A percentile compares a stretch with the other conserved stretches of the same genome.
Conservation (phyloP, 1,139 yeast species). For the Taphrina pruni region DNA sequence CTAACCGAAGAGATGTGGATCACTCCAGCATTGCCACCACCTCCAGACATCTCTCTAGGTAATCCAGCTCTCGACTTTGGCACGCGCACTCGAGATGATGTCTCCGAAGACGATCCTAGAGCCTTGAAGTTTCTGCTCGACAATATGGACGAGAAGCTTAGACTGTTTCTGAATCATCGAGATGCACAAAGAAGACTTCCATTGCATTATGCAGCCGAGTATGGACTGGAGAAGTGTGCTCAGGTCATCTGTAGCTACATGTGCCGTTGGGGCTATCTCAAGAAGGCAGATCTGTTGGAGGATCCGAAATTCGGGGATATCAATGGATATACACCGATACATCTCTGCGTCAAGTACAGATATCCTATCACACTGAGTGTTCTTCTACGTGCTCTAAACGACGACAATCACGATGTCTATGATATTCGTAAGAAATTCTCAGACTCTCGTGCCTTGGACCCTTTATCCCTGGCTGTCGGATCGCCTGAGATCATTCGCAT, state of each 20-base stretch:
- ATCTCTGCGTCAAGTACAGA: constrained; percentile 78
- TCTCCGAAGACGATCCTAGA: constrained; percentile 57
- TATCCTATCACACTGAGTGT: constrained; percentile 79
- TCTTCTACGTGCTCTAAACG: constrained; percentile 54
- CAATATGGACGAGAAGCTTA: constrained; percentile 61
- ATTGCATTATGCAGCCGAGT: constrained; percentile 86
- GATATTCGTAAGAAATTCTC: constrained; percentile 60
- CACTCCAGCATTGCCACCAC: constrained; percentile 37
- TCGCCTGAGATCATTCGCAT: constrained; percentile 63
- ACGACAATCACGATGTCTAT: constrained; percentile 53
- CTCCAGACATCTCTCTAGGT: constrained; percentile 19
- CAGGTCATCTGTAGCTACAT: constrained; percentile 62
- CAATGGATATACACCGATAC: constrained; percentile 81
- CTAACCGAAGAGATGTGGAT: constrained; percentile 36
- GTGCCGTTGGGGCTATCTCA: constrained; percentile 55
- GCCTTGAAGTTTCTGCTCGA: constrained; percentile 63
- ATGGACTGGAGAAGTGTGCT: constrained; percentile 74
- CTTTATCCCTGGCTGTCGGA: constrained; percentile 50
- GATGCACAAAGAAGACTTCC: constrained; percentile 86
- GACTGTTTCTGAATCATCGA: constrained; percentile 62
- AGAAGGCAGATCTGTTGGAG: constrained; percentile 54
- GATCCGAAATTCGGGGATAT: constrained; percentile 79
- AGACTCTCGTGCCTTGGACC: constrained; percentile 47
- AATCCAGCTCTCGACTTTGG: constrained; percentile 41
- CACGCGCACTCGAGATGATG: constrained; percentile 40